Base-by-base conservation (phyloP, 768 basidiomycete genomes). In the Boletus pseudo-olivaceus region DNA sequence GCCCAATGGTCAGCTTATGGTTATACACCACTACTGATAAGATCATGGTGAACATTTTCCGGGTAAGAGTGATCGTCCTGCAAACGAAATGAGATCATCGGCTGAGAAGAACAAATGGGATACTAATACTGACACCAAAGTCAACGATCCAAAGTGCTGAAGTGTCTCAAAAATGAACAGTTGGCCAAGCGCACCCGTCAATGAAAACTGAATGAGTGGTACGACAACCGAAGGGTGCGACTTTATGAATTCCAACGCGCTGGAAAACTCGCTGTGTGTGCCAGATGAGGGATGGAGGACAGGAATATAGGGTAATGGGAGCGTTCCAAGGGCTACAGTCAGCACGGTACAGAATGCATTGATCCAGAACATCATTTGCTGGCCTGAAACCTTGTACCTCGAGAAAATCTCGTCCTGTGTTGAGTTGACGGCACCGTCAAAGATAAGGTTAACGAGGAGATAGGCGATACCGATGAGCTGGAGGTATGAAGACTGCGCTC, bases 301-400 rank as follows among this genome's bases (percentile, higher is more conserved):
- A 17, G 93, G 88, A 51, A 94, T 90, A 61, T 85, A 80, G 2
- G 86, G 93, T 29, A 93, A 76, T 4, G 87, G 92, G 45, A 92
- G 78, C 7, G 88, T 67, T 27, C 86, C 81, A 27, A 97, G 83
- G 11, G 84, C 66, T 2, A 80, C 75, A 20, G 90, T 86, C 53
- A 92, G 68, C 35, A 86, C 56, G 4, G 93, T 90, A 72, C 88
- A 87, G 75, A 95, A 87, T 27, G 89, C 61, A 67, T 94, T 96
- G 72, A 99, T 96, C 84, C 85, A 96, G 69, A 98, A 87, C 97
- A 99, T 98, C 95, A 99, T 98, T 67, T 99, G 97, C 71, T 97
- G 94, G 8, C 97, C 97, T 3, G 82, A 76, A 41, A 83, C 77
- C 19, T 82, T 82, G 73, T 89, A 84, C 12, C 79, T 76, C 26